phyloP scores from a whole-genome alignment of 148 eudicot genomes.

The Cornus florida region DNA sequence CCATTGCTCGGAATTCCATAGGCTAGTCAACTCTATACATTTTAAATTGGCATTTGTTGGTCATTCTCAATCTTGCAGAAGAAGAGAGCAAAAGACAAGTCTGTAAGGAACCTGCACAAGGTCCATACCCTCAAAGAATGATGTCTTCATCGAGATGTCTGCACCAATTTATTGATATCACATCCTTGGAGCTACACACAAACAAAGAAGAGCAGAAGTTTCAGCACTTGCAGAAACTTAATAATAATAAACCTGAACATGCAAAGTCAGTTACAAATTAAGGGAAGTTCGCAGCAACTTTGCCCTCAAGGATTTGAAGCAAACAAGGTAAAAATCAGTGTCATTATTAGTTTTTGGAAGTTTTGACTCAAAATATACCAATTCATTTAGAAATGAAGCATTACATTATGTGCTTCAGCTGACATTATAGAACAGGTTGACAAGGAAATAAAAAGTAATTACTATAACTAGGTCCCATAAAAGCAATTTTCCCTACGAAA shows the following conservation, averaged over 20 bases:
- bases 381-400: neutral
- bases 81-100: too few relatives aligned
- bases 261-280: neutral
- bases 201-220: neutral
- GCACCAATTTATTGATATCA: slow-evolving; percentile 80
- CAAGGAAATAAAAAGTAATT: neutral
- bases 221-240: neutral
- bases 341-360: neutral
- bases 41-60: neutral
- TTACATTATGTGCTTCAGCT: too few relatives aligned
- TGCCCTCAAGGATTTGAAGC: neutral
- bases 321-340: too few relatives aligned
- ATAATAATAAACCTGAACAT: neutral
- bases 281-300: too few relatives aligned
- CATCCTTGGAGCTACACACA: slow-evolving; percentile 80
- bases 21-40: neutral
- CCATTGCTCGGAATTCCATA: neutral
- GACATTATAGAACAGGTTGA: neutral
- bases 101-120: neutral
- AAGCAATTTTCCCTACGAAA: neutral
- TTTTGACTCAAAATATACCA: neutral
- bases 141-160: slow-evolving; percentile 37
- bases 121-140: neutral
- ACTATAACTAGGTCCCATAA: neutral
- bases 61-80: neutral